A percentile compares a stretch with the other conserved stretches of the same genome.
Conservation (phyloP, 306 rosid genomes). For the Albizia julibrissin region DNA sequence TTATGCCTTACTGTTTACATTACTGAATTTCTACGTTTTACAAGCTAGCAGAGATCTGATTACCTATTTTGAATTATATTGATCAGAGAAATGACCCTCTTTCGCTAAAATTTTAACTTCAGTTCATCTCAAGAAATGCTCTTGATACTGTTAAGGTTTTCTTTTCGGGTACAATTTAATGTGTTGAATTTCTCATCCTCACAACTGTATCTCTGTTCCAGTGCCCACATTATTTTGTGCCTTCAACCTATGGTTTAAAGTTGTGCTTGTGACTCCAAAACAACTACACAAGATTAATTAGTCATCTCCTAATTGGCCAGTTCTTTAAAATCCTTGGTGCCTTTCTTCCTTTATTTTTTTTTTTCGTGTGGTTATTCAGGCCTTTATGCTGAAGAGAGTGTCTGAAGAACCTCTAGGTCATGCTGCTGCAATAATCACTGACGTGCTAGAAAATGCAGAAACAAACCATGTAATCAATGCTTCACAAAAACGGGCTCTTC, state of each 20-base stretch:
- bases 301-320: slow-evolving; percentile 2
- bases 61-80: slow-evolving; percentile 9
- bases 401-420: slow-evolving; percentile 99
- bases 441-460: slow-evolving; percentile 94
- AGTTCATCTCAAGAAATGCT: slow-evolving; percentile 17
- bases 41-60: slow-evolving; percentile 15
- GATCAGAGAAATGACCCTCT: not conserved
- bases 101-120: slow-evolving; percentile 10
- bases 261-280: not conserved
- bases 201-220: not conserved
- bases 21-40: slow-evolving; percentile 17
- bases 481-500: slow-evolving; percentile 90
- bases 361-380: slow-evolving; percentile 52
- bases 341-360: not conserved
- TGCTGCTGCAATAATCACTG: slow-evolving; percentile 94
- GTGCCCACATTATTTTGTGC: not conserved
- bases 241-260: not conserved
- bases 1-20: slow-evolving; percentile 10
- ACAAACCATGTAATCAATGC: slow-evolving; percentile 82
- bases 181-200: slow-evolving; percentile 11
- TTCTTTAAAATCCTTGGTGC: not conserved
- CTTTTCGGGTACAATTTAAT: not conserved
- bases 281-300: not conserved
- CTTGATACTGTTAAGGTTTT: not conserved
- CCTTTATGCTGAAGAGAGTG: slow-evolving; percentile 91